Percentiles rank a stretch among this genome's conserved stretches.
Conservation (phyloP, 352 stramenopile species). For the Pythium volutum region DNA sequence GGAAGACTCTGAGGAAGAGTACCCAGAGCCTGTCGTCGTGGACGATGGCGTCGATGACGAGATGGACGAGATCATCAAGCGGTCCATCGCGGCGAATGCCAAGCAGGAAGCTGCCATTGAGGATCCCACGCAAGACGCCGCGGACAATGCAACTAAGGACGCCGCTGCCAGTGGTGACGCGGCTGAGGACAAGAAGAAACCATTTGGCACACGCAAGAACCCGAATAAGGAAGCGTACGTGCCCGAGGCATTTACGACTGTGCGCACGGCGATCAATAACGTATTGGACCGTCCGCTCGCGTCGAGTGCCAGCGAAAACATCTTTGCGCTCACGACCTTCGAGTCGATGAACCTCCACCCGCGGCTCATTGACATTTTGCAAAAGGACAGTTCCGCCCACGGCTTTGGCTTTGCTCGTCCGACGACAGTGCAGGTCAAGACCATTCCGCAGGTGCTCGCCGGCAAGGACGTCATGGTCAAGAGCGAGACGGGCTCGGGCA, state of each 20-base stretch:
- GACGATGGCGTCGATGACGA: slow-evolving; percentile 26
- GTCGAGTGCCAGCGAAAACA: slow-evolving; percentile 78
- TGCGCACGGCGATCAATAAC: slow-evolving; percentile 54
- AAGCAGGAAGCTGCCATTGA: slow-evolving; percentile 11
- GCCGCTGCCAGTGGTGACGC: not conserved
- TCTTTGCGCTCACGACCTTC: slow-evolving; percentile 74
- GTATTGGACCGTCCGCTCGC: slow-evolving; percentile 69
- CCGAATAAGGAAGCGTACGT: slow-evolving; percentile 80
- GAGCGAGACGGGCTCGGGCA: slow-evolving; percentile 95
- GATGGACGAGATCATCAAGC: slow-evolving; percentile 21
- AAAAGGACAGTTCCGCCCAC: slow-evolving; percentile 41
- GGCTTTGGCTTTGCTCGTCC: slow-evolving; percentile 78
- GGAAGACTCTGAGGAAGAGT: slow-evolving; percentile 19
- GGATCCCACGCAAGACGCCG: not conserved
- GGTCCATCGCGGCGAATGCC: slow-evolving; percentile 16
- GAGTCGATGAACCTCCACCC: slow-evolving; percentile 66
- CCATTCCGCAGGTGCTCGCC: slow-evolving; percentile 63
- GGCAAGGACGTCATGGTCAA: slow-evolving; percentile 93
- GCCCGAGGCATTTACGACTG: slow-evolving; percentile 49
- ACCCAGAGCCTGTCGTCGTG: not conserved
- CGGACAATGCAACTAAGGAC: not conserved
- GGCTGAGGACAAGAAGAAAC: slow-evolving; percentile 23
- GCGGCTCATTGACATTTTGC: slow-evolving; percentile 64
- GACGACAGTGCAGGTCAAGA: slow-evolving; percentile 82
- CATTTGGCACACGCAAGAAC: slow-evolving; percentile 76